phyloP scores from a whole-genome alignment of 2,329 filamentous ascomycete genomes.

The Fusarium nisikadoi region DNA sequence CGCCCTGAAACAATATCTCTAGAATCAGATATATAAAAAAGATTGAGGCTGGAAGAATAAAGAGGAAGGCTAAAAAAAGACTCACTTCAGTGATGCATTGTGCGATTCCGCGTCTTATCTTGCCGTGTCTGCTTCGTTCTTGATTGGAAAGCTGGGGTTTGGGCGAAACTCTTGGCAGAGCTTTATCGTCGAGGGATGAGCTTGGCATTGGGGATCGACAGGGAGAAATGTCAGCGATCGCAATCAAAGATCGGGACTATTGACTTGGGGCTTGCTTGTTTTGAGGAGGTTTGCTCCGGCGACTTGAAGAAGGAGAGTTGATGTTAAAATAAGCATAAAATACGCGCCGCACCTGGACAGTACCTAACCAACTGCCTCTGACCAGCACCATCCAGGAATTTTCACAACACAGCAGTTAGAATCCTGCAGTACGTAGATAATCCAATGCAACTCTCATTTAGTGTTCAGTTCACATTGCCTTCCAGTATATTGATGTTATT shows the following conservation, averaged over 20 bases:
- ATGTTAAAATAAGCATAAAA: not conserved
- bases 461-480: no score
- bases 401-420: no score
- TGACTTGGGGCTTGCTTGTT: not conserved
- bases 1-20: not conserved
- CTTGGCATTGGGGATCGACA: not conserved
- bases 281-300: not conserved
- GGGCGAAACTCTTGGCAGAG: not conserved
- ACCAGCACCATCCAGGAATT: no score
- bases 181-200: not conserved
- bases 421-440: no score
- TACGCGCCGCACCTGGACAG: not conserved
- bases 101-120: no score
- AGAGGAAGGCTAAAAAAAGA: not conserved
- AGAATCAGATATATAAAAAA: not conserved
- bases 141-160: not conserved
- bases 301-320: not conserved
- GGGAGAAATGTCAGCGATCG: not conserved
- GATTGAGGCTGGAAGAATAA: not conserved
- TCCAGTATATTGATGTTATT: no score
- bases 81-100: not conserved
- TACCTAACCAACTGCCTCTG: no score
- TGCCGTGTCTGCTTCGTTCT: not conserved
- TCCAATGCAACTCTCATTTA: no score
- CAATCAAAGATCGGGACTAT: not conserved